These are phyloP conservation scores for Athelia psychrophila DNA, from an alignment of 1,284 basidiomycete genomes.

Conservation along the genomic window DNA sequence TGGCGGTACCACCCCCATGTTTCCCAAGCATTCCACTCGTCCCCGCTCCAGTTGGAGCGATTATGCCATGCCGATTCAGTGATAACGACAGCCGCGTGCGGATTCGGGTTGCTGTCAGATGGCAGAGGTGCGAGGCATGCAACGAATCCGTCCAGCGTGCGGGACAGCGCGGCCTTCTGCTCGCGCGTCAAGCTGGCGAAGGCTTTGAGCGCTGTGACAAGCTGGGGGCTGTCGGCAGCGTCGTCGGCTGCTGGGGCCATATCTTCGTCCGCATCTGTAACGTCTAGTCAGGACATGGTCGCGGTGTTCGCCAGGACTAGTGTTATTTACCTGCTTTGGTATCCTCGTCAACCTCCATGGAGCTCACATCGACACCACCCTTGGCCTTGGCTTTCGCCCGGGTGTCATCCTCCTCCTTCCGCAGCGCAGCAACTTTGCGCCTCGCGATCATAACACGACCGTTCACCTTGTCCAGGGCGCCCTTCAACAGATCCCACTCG, in stretches of 20 bases:
- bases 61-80: slow-evolving; percentile 65
- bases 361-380: slow-evolving; percentile 33
- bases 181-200: slow-evolving; percentile 69
- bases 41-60: slow-evolving; percentile 62
- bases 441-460: slow-evolving; percentile 79
- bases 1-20: slow-evolving; percentile 87
- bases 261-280: background rate
- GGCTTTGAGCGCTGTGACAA: slow-evolving; percentile 69
- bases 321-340: slow-evolving; percentile 44
- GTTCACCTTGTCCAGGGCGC: slow-evolving; percentile 85
- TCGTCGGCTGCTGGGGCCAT: slow-evolving; percentile 48
- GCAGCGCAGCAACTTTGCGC: slow-evolving; percentile 66
- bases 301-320: background rate
- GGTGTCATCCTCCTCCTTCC: slow-evolving; percentile 86
- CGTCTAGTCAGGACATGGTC: background rate
- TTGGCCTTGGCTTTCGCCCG: slow-evolving; percentile 71
- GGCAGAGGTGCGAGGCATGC: slow-evolving; percentile 47
- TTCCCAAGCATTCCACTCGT: slow-evolving; percentile 80
- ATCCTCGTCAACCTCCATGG: slow-evolving; percentile 74
- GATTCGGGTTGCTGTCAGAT: slow-evolving; percentile 39
- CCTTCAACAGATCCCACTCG: slow-evolving; percentile 82
- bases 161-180: slow-evolving; percentile 67
- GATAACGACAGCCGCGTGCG: slow-evolving; percentile 46
- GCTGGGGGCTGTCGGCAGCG: slow-evolving; percentile 57
- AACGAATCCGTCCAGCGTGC: slow-evolving; percentile 71